Conservation (phyloP, 768 basidiomycete species). For the Suillus variegatus region DNA sequence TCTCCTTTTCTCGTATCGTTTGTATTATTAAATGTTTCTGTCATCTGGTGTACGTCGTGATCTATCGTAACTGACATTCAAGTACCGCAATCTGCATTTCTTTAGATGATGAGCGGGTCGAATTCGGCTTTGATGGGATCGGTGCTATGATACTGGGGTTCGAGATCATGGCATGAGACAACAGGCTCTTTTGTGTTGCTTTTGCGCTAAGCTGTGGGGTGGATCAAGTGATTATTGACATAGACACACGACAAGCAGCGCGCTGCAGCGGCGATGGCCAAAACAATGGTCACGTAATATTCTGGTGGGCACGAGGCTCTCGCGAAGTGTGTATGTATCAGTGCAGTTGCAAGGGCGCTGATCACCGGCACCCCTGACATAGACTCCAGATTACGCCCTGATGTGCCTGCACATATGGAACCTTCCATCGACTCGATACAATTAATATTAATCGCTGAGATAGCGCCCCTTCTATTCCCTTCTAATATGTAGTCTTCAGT, state of each 20-base stretch:
- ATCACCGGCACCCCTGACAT: background rate
- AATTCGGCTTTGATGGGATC: background rate
- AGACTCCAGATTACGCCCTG: background rate
- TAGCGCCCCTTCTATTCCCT: background rate
- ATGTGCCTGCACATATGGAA: background rate
- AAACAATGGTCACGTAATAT: background rate
- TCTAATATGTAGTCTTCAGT: background rate
- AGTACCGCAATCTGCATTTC: background rate
- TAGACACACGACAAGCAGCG: background rate
- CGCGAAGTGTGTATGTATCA: background rate
- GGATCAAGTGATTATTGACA: background rate
- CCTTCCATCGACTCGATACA: background rate
- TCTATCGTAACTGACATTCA: slow-evolving; percentile 1
- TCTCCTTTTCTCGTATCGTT: slow-evolving; percentile 6
- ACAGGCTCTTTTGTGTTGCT: background rate
- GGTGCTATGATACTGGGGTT: background rate
- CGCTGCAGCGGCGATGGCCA: background rate
- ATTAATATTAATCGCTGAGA: background rate
- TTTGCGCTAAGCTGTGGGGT: background rate
- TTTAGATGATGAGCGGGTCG: background rate
- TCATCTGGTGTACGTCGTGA: slow-evolving; percentile 8
- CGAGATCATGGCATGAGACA: background rate
- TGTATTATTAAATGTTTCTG: slow-evolving; percentile 28
- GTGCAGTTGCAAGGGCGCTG: background rate
- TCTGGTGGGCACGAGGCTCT: background rate